Percentiles rank a stretch among this genome's conserved stretches.
Evolutionary conservation across 1,284 basidiomycete genomes (phyloP).

Genomic region (Amylostereum areolatum): DNA sequence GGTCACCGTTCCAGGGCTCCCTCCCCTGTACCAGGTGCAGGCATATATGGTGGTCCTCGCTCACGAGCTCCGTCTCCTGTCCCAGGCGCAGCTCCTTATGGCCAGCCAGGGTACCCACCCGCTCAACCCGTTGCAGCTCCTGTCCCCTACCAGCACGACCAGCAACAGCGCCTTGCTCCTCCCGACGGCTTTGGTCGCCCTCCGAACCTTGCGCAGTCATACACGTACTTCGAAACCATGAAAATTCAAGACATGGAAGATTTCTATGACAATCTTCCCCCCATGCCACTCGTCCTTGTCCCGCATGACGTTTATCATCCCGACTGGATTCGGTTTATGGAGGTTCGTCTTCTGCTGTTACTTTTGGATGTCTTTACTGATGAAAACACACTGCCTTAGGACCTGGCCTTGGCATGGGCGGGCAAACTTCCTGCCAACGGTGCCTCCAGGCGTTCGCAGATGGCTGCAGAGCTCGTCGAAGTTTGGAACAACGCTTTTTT

Average conservation of each 20-base stretch:
- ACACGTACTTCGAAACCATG: slow-evolving; percentile 60
- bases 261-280: slow-evolving; percentile 55
- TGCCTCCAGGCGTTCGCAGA: slow-evolving; percentile 47
- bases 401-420: slow-evolving; percentile 64
- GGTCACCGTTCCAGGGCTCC: slow-evolving; percentile 6
- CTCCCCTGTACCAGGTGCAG: slow-evolving; percentile 6
- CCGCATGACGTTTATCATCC: slow-evolving; percentile 73
- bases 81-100: slow-evolving; percentile 19
- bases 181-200: slow-evolving; percentile 70
- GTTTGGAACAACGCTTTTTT: slow-evolving; percentile 76
- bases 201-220: slow-evolving; percentile 59
- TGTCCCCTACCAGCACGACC: slow-evolving; percentile 20
- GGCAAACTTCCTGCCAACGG: slow-evolving; percentile 61
- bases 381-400: slow-evolving; percentile 34
- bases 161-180: slow-evolving; percentile 42
- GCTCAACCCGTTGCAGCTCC: slow-evolving; percentile 3
- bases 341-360: slow-evolving; percentile 34
- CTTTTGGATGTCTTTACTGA: not conserved
- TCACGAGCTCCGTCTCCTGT: slow-evolving; percentile 29
- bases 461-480: slow-evolving; percentile 65
- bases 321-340: slow-evolving; percentile 73
- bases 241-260: slow-evolving; percentile 73
- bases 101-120: slow-evolving; percentile 3
- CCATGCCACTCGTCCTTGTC: slow-evolving; percentile 64
- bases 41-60: slow-evolving; percentile 29